Evolutionary conservation across 2,329 filamentous ascomycete species (phyloP), one percentile per base, ranked within the genome.

Genomic region (Chrysosporium keratinophilum): DNA sequence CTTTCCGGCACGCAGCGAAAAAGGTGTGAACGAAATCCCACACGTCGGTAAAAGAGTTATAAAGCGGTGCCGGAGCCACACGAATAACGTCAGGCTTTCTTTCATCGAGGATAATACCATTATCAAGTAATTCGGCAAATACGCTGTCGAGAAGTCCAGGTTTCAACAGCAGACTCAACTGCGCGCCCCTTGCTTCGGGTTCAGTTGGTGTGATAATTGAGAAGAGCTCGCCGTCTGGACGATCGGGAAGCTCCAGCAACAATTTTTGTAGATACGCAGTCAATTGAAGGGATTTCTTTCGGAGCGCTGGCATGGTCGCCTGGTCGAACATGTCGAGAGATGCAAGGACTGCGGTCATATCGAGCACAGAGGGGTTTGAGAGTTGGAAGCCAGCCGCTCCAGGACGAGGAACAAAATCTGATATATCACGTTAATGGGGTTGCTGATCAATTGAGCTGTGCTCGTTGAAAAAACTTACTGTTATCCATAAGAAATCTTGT

Each of bases 401-500:
- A 1, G 79, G 73, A 6, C 87, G 86, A 3, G 89, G 88, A 40
- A 82, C 74, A 69, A 94, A 95, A 54, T 76, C 66, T 76, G 65
- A 48, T 45, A 28, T 19, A 19, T 35, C 23, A 28, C 7, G 14
- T 54, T 31, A 54, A 20, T 28, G 5, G 4, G 12, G 19, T 1
- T 23, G 42, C 3, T 59, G 48, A 64, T 52, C 33, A 33, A 20
- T 31, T 11, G 2, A 12, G 17, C 9, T 35, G 28, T 47, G 19
- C 19, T 17, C 15, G 15, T 35, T 43, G n/a, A 62, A 19, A 43
- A 23, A 45, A 57, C 63, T 57, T 65, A 67, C 71, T 74, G 69
- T 88, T 91, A 54, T 84, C 81, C 89, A 95, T 95, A 60, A 81
- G 76, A 73, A 95, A 95, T 12, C 89, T 78, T 34, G 81, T 81